Evolutionary conservation across 768 basidiomycete genomes (phyloP).

Genomic region (Holtermanniella nyarrowii): DNA sequence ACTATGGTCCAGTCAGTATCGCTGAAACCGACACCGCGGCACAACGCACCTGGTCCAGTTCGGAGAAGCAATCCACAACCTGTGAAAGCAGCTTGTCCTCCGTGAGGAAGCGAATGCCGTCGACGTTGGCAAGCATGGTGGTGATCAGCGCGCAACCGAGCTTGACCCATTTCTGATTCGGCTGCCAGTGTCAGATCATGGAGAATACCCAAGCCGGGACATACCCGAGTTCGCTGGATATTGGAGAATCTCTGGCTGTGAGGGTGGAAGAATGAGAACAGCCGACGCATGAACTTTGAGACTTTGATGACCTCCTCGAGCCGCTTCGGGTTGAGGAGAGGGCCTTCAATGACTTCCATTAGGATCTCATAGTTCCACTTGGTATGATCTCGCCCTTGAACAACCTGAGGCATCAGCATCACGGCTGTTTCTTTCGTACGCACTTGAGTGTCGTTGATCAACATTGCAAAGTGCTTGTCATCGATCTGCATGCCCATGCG

Average conservation of each 20-base stretch:
- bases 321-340: slow-evolving; percentile 77
- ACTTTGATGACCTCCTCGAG: slow-evolving; percentile 91
- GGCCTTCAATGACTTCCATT: slow-evolving; percentile 82
- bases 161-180: slow-evolving; percentile 72
- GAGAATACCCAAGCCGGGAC: not conserved
- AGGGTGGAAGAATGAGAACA: slow-evolving; percentile 92
- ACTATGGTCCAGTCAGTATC: slow-evolving; percentile 4
- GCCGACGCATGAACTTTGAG: slow-evolving; percentile 72
- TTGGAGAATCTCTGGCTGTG: slow-evolving; percentile 75
- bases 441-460: slow-evolving; percentile 77
- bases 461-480: slow-evolving; percentile 77
- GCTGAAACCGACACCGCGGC: not conserved
- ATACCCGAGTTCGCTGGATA: slow-evolving; percentile 58
- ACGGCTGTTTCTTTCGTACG: slow-evolving; percentile 8
- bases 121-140: slow-evolving; percentile 69
- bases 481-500: slow-evolving; percentile 92
- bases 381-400: slow-evolving; percentile 72
- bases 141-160: slow-evolving; percentile 72
- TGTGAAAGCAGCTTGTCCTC: slow-evolving; percentile 82
- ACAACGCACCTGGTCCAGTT: slow-evolving; percentile 72
- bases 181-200: slow-evolving; percentile 43
- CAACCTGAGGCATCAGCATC: slow-evolving; percentile 50
- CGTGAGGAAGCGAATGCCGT: slow-evolving; percentile 70
- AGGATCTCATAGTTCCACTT: slow-evolving; percentile 90
- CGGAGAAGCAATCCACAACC: slow-evolving; percentile 74